Conservation (phyloP, 1,284 basidiomycete species). For the Ganoderma lucidum region DNA sequence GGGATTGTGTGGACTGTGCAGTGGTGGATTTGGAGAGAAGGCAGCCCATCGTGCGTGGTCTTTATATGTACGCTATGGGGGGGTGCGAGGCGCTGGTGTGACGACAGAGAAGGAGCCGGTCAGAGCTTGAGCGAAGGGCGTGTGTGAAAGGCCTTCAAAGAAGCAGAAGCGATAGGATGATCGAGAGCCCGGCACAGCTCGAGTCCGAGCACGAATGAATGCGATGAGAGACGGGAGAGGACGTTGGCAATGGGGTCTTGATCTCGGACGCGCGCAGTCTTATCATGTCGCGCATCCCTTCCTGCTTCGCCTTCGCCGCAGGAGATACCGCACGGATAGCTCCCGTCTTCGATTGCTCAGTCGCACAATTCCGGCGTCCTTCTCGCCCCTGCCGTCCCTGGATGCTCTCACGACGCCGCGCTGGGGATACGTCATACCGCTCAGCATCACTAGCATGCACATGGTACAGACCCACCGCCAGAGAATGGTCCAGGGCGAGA, state of each 20-base stretch:
- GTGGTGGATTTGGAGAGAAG: constrained; percentile 26
- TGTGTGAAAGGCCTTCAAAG: background rate
- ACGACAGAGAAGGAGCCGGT: background rate
- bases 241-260: background rate
- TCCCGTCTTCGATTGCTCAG: constrained; percentile 23
- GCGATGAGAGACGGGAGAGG: background rate
- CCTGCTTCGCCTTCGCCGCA: constrained; percentile 7
- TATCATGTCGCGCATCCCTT: constrained; percentile 5
- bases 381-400: background rate
- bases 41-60: constrained; percentile 26
- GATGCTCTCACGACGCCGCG: background rate
- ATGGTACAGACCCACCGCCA: background rate
- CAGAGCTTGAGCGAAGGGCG: background rate
- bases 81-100: background rate
- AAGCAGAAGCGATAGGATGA: constrained; percentile 1
- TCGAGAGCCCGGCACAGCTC: background rate
- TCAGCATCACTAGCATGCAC: background rate
- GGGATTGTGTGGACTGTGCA: constrained; percentile 12
- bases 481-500: background rate
- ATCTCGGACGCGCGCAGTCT: constrained; percentile 2
- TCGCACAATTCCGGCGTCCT: constrained; percentile 14
- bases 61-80: constrained; percentile 8
- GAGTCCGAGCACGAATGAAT: background rate
- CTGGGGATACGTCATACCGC: background rate
- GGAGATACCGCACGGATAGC: background rate